A percentile compares a stretch with the other conserved stretches of the same genome.
phyloP scores from a whole-genome alignment of 495 filamentous ascomycete species.

The Penicillium paradoxum region DNA sequence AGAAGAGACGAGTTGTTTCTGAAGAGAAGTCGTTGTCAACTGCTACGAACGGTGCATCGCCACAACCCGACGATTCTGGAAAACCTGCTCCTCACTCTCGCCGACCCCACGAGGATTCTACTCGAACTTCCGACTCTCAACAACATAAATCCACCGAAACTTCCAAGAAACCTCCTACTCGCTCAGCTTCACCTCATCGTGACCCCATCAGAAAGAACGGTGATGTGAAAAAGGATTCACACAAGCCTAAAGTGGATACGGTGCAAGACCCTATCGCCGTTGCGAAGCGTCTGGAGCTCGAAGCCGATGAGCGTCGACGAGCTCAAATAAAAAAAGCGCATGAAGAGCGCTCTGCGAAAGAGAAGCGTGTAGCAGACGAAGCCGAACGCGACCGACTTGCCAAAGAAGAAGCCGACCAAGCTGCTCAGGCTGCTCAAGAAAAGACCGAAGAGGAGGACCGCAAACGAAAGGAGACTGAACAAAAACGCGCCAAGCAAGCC shows the following conservation, averaged over 20 bases:
- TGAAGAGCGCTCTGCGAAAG: conserved; percentile 20
- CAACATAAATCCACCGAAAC: conserved; percentile 9
- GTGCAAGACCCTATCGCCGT: conserved; percentile 32
- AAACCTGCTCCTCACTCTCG: conserved; percentile 24
- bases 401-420: conserved; percentile 41
- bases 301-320: conserved; percentile 38
- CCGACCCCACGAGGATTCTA: conserved; percentile 21
- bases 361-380: conserved; percentile 35
- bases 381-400: conserved; percentile 43
- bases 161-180: conserved; percentile 17
- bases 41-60: conserved; percentile 29
- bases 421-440: conserved; percentile 41
- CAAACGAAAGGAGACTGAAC: conserved; percentile 48
- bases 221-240: conserved; percentile 22
- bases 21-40: conserved; percentile 38
- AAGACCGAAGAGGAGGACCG: conserved; percentile 51
- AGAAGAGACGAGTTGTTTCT: conserved; percentile 47
- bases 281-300: conserved; percentile 30
- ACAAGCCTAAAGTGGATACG: conserved; percentile 22
- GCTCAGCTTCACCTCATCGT: conserved; percentile 8
- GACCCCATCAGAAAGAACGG: conserved; percentile 27
- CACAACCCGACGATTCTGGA: conserved; percentile 23
- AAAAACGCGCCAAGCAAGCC: conserved; percentile 46
- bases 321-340: conserved; percentile 20
- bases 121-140: conserved; percentile 9